A percentile compares a stretch with the other conserved stretches of the same genome.
Conservation (phyloP, 2,329 filamentous ascomycete genomes). For the Phialocephala subalpina region DNA sequence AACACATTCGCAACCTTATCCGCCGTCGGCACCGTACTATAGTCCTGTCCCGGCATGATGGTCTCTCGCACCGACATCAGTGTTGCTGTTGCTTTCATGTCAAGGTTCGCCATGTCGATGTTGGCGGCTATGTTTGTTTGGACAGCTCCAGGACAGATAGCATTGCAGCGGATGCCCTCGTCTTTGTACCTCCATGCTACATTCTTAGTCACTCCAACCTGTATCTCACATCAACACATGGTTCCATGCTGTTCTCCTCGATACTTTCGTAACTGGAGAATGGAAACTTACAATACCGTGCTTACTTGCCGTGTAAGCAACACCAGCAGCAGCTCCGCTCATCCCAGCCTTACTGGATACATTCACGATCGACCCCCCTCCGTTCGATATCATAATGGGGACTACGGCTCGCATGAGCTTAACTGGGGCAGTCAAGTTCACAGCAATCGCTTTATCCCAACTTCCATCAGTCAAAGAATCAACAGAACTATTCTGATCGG, state of each 20-base stretch:
- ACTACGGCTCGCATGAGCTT: conserved; percentile 54
- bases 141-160: conserved; percentile 50
- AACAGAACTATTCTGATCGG: conserved; percentile 50
- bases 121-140: conserved; percentile 29
- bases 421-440: conserved; percentile 54
- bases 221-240: no score
- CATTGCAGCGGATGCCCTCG: conserved; percentile 55
- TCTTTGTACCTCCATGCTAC: conserved; percentile 55
- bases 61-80: conserved; percentile 44
- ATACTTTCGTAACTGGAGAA: no score
- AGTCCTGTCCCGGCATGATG: conserved; percentile 35
- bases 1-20: conserved; percentile 47
- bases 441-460: conserved; percentile 50
- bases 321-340: conserved; percentile 50
- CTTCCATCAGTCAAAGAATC: conserved; percentile 48
- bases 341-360: conserved; percentile 47
- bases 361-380: conserved; percentile 50
- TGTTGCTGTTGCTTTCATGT: conserved; percentile 38
- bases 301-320: conserved; percentile 55
- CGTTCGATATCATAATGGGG: conserved; percentile 48
- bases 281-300: conserved; percentile 48
- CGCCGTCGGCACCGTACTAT: conserved; percentile 38
- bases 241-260: no score
- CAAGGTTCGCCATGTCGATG: conserved; percentile 34
- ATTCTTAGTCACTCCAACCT: conserved; percentile 54